Percentiles rank a stretch among this genome's conserved stretches.
Conservation (phyloP, 805 yeast species). For the Schwanniomyces yamadae region DNA sequence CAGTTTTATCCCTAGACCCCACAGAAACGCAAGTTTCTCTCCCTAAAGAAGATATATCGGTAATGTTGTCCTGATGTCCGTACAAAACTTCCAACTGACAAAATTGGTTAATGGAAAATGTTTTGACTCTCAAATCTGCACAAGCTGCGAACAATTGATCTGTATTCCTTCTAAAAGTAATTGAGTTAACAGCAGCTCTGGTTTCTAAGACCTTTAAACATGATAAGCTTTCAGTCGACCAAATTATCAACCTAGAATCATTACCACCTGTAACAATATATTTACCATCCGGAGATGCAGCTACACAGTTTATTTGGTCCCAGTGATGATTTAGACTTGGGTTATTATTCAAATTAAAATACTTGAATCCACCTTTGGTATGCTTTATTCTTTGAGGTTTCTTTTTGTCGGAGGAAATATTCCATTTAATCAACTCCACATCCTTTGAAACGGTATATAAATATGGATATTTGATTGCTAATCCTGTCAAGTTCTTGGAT, state of each 20-base stretch:
- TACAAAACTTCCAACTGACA: slow-evolving; percentile 88
- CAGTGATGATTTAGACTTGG: slow-evolving; percentile 68
- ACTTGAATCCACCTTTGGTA: slow-evolving; percentile 58
- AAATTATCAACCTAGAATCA: slow-evolving; percentile 77
- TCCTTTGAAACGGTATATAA: slow-evolving; percentile 84
- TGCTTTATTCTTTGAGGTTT: slow-evolving; percentile 68
- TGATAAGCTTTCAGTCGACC: slow-evolving; percentile 79
- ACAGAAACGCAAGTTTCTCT: slow-evolving; percentile 94
- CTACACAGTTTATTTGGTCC: slow-evolving; percentile 73
- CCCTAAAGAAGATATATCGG: slow-evolving; percentile 75
- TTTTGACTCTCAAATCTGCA: slow-evolving; percentile 86
- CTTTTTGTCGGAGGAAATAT: slow-evolving; percentile 43
- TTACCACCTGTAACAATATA: slow-evolving; percentile 89
- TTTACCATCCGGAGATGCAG: slow-evolving; percentile 84
- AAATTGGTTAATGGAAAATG: slow-evolving; percentile 79
- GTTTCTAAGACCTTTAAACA: slow-evolving; percentile 78
- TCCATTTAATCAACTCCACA: slow-evolving; percentile 78
- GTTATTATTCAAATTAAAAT: slow-evolving; percentile 43
- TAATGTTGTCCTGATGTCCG: slow-evolving; percentile 92
- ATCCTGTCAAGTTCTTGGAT: slow-evolving; percentile 54
- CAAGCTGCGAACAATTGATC: slow-evolving; percentile 91
- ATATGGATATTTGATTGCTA: slow-evolving; percentile 57
- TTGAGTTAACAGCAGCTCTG: slow-evolving; percentile 67
- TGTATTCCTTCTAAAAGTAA: slow-evolving; percentile 74
- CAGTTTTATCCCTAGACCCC: slow-evolving; percentile 92